These are phyloP conservation scores for Emericellopsis atlantica DNA, from an alignment of 2,329 filamentous ascomycete species.

Conservation along the genomic window DNA sequence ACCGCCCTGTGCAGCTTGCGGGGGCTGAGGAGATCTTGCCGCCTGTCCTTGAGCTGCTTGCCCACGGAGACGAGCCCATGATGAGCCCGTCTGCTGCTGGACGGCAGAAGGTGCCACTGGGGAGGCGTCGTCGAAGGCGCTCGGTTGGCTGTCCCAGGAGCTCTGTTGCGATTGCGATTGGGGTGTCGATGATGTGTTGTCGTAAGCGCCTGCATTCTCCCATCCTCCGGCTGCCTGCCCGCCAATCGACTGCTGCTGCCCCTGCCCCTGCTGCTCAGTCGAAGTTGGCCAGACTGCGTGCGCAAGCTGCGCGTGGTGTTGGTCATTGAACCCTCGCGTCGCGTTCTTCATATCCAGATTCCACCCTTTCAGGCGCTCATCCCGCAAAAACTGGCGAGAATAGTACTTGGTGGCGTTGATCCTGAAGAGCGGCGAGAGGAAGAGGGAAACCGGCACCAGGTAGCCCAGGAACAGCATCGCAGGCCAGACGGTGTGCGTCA, in stretches of 20 bases:
- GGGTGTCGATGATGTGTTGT: too few relatives aligned
- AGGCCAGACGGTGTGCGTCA: background rate
- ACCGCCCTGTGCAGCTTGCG: conserved; percentile 1
- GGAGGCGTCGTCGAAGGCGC: background rate
- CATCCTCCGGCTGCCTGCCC: too few relatives aligned
- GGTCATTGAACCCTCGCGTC: too few relatives aligned
- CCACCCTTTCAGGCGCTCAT: too few relatives aligned
- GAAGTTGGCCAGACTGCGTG: too few relatives aligned
- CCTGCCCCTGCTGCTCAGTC: too few relatives aligned
- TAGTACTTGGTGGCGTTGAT: background rate
- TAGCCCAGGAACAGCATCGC: background rate
- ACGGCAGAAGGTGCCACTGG: background rate
- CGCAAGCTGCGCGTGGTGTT: background rate
- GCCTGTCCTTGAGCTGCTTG: conserved; percentile 4
- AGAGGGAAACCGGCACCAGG: background rate
- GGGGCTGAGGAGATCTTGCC: background rate
- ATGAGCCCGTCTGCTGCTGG: background rate
- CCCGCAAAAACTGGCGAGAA: background rate
- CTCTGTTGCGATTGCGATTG: background rate
- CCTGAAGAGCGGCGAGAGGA: background rate
- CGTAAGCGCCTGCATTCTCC: too few relatives aligned
- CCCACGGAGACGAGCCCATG: background rate
- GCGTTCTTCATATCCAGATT: too few relatives aligned
- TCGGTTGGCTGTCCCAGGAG: background rate
- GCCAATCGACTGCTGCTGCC: too few relatives aligned